Base-by-base conservation (phyloP, 2,329 filamentous ascomycete species). In the Verticillium longisporum region DNA sequence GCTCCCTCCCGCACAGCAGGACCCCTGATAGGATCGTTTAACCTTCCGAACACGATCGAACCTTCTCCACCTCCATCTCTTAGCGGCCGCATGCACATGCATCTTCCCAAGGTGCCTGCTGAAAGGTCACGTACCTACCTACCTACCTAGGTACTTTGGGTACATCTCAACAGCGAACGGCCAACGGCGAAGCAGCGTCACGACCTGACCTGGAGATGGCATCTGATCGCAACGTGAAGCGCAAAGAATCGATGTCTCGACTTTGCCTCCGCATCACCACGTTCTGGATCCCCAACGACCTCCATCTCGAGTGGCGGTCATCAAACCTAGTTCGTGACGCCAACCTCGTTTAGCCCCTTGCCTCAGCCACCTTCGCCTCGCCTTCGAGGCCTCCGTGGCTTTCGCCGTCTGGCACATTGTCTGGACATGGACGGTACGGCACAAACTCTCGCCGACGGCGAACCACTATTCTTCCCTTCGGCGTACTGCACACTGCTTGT, bases 331-430 rank as follows among this genome's bases (percentile, higher is more conserved):
- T 21, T 50, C 26, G 45, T 18, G 21, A 50, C 45, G n/a, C 45
- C 45, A 50, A 50, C 18, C 9, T 26, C n/a, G 45, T 50, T 21
- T 50, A 50, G 45, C n/a, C 45, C 34, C 26, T 26, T 26, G 18
- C 45, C 45, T 21, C 45, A 50, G 45, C 45, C 45, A 50, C 45
- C n/a, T 50, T 26, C 45, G n/a, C 45, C 45, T 50, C 45, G 45
- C 45, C 45, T 11, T 18, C 45, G 45, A 21, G 45, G 45, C 45
- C 45, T 50, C 45, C 18, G 11, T 21, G 15, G 10, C n/a, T 50
- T 50, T 21, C 7, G 9, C 45, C n/a, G 7, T n/a, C 18, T 13
- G 45, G 84, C 13, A 36, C 9, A 2, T 36, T 36, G 26, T 26
- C 26, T 26, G 26, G 26, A 26, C n/a, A 7, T 50, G n/a, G n/a